A percentile compares a stretch with the other conserved stretches of the same genome.
Conservation (phyloP, 305 asterid species). For the Salvia sclarea region DNA sequence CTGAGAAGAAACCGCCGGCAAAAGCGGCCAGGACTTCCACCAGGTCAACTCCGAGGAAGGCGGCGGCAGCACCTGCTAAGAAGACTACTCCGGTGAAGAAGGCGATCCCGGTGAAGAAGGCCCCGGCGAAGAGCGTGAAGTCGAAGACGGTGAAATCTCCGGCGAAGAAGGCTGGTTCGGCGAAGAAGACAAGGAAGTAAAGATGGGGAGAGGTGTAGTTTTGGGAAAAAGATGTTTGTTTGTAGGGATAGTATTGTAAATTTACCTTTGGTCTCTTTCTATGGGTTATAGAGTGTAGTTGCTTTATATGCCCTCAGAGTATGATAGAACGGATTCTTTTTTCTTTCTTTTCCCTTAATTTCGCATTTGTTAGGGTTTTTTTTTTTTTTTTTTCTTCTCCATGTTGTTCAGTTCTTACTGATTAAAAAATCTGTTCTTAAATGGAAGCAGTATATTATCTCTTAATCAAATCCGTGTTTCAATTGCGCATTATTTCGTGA, state of each 20-base stretch:
- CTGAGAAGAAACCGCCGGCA: slow-evolving; percentile 53
- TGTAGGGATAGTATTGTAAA: slow-evolving; percentile 70
- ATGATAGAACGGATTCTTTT: slow-evolving; percentile 34
- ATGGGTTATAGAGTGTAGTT: slow-evolving; percentile 30
- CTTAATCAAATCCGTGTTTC: neutral
- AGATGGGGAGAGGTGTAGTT: slow-evolving; percentile 37
- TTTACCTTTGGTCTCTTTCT: slow-evolving; percentile 27
- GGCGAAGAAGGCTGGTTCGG: slow-evolving; percentile 56
- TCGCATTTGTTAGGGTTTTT: neutral
- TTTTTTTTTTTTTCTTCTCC: neutral
- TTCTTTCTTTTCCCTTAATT: neutral
- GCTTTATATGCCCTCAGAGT: slow-evolving; percentile 28
- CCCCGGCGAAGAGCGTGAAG: slow-evolving; percentile 40
- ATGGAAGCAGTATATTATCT: slow-evolving; percentile 27
- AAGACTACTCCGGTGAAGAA: slow-evolving; percentile 52
- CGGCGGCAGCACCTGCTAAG: slow-evolving; percentile 44
- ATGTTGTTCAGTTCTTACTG: slow-evolving; percentile 10
- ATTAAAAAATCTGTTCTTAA: slow-evolving; percentile 23
- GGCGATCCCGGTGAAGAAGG: slow-evolving; percentile 47
- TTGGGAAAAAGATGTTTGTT: slow-evolving; percentile 28
- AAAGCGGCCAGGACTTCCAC: slow-evolving; percentile 52
- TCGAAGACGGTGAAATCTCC: slow-evolving; percentile 50
- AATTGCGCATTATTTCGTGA: neutral
- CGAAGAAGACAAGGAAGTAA: slow-evolving; percentile 60
- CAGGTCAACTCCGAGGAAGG: slow-evolving; percentile 58